These are phyloP conservation scores for Cerioporus squamosus DNA, from an alignment of 1,284 basidiomycete genomes.

Conservation along the genomic window DNA sequence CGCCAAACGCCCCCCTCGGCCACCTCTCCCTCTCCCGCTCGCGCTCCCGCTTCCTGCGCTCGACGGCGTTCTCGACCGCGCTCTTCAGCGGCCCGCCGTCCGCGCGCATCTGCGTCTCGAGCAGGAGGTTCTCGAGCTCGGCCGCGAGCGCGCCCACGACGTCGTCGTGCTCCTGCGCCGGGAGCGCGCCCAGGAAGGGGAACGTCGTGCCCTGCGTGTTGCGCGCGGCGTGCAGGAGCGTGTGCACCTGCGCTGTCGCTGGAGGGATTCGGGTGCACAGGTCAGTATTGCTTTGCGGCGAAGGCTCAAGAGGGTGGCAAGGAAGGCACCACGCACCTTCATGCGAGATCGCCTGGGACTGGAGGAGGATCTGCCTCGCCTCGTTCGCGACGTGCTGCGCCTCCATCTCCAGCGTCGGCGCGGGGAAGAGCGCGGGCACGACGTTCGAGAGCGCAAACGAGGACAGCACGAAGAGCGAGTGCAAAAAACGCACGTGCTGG, in stretches of 20 bases:
- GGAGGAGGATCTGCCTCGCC: slow-evolving; percentile 33
- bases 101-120: slow-evolving; percentile 61
- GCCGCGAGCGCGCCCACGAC: slow-evolving; percentile 47
- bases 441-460: slow-evolving; percentile 74
- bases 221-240: slow-evolving; percentile 29
- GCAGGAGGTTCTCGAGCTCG: slow-evolving; percentile 67
- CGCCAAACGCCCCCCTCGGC: slow-evolving; percentile 1
- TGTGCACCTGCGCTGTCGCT: slow-evolving; percentile 23
- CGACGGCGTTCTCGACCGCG: slow-evolving; percentile 27
- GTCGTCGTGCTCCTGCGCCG: slow-evolving; percentile 22
- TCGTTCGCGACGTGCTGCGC: slow-evolving; percentile 12
- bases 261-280: not conserved
- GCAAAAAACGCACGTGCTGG: slow-evolving; percentile 79
- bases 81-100: slow-evolving; percentile 55
- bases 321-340: slow-evolving; percentile 40
- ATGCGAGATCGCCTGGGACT: slow-evolving; percentile 45
- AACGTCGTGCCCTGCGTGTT: slow-evolving; percentile 26
- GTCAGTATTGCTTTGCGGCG: not conserved
- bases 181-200: slow-evolving; percentile 21
- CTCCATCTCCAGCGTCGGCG: slow-evolving; percentile 13
- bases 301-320: not conserved
- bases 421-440: slow-evolving; percentile 62
- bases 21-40: not conserved
- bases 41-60: slow-evolving; percentile 13
- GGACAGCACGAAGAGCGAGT: slow-evolving; percentile 73